Percentiles rank a stretch among this genome's conserved stretches.
These are phyloP conservation scores for Cercospora sesami DNA, from an alignment of 2,329 filamentous ascomycete genomes.

Conservation along the genomic window DNA sequence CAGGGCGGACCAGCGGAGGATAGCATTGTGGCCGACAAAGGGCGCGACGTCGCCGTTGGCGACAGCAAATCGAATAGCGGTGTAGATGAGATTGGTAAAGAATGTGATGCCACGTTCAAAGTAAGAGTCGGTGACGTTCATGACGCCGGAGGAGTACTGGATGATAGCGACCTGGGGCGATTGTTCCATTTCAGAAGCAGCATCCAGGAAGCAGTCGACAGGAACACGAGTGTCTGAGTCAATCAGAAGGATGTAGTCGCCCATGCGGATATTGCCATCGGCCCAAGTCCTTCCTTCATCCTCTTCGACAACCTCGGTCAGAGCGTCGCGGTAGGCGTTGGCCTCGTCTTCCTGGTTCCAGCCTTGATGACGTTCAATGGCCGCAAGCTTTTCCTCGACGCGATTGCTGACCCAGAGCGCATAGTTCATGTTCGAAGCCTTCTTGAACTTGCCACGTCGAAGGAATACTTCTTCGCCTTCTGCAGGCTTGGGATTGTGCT, in stretches of 20 bases:
- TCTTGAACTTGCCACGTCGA: conserved; percentile 68
- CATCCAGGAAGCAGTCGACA: conserved; percentile 73
- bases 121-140: conserved; percentile 74
- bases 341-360: conserved; percentile 72
- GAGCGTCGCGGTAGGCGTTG: conserved; percentile 61
- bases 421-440: conserved; percentile 74
- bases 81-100: conserved; percentile 68
- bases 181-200: conserved; percentile 78
- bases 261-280: conserved; percentile 80
- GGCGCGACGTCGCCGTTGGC: conserved; percentile 74
- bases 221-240: conserved; percentile 80
- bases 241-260: conserved; percentile 78
- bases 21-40: conserved; percentile 78
- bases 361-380: conserved; percentile 56
- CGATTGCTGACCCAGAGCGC: conserved; percentile 62
- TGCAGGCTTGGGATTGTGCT: conserved; percentile 54
- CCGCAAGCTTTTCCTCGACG: conserved; percentile 67
- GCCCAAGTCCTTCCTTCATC: conserved; percentile 72
- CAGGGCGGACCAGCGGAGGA: conserved; percentile 73
- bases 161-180: conserved; percentile 76
- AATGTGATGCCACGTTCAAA: conserved; percentile 47
- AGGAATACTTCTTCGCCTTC: conserved; percentile 53
- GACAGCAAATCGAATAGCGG: conserved; percentile 74
- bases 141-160: conserved; percentile 75
- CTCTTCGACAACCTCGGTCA: conserved; percentile 65